Base-by-base conservation (phyloP, 495 filamentous ascomycete genomes). In the Talaromyces proteolyticus region DNA sequence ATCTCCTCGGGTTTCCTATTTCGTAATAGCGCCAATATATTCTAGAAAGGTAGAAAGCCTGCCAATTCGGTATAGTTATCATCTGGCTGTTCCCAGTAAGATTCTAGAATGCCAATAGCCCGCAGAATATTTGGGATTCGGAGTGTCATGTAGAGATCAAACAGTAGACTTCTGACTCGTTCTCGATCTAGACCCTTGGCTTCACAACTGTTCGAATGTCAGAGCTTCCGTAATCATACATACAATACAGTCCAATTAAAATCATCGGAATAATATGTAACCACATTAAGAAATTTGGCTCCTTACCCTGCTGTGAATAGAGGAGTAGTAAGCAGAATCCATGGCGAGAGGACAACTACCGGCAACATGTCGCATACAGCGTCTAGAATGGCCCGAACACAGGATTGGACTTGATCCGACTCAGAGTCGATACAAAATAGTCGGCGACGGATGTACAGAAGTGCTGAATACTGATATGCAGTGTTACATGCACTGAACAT, bases 221-320 rank as follows among this genome's bases (percentile, higher is more conserved):
- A n/a, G n/a, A n/a, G n/a, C n/a, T n/a, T n/a, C n/a, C n/a, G n/a
- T n/a, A n/a, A n/a, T n/a, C n/a, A n/a, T n/a, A n/a, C n/a, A n/a
- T n/a, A n/a, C n/a, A n/a, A n/a, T n/a, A n/a, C n/a, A n/a, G n/a
- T n/a, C n/a, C n/a, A n/a, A n/a, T n/a, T n/a, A n/a, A n/a, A n/a
- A n/a, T n/a, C n/a, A n/a, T n/a, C n/a, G n/a, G n/a, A n/a, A n/a
- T n/a, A n/a, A n/a, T n/a, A n/a, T n/a, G n/a, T n/a, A n/a, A n/a
- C n/a, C n/a, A n/a, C n/a, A n/a, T n/a, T n/a, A n/a, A n/a, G n/a
- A n/a, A n/a, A n/a, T n/a, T n/a, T n/a, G n/a, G n/a, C n/a, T n/a
- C n/a, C 54, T 45, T 34, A 57, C 54, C 54, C 54, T 1, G 54
- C 54, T 1, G 54, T 57, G 42, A 49, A 57, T n/a, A 57, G 49